Conservation (phyloP, 768 basidiomycete species). For the Termitomyces sp. region DNA sequence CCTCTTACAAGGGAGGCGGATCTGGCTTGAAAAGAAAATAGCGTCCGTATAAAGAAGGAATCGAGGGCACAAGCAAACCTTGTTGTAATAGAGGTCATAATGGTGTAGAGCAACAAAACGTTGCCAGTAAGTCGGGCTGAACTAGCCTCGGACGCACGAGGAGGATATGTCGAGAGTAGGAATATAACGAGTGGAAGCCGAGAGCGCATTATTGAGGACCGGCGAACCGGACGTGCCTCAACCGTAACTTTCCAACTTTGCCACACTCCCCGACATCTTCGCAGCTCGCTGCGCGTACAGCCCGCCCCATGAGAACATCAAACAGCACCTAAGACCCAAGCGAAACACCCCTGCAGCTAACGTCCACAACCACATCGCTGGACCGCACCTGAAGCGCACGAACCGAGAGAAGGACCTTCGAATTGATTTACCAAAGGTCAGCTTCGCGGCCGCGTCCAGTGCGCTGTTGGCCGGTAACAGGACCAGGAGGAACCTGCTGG, state of each 20-base stretch:
- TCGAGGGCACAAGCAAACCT: conserved; percentile 26
- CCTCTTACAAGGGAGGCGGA: conserved; percentile 13
- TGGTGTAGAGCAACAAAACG: conserved; percentile 24
- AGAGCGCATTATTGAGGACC: conserved; percentile 24
- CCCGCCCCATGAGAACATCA: conserved; percentile 30
- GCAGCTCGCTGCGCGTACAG: conserved; percentile 18
- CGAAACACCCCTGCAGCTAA: conserved; percentile 38
- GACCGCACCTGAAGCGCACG: conserved; percentile 43
- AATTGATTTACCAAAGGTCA: conserved; percentile 51
- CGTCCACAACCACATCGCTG: conserved; percentile 46
- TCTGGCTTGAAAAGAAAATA: conserved; percentile 58
- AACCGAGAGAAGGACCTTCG: conserved; percentile 27
- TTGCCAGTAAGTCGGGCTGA: conserved; percentile 11
- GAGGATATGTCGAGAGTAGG: conserved; percentile 12
- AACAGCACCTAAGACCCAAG: conserved; percentile 28
- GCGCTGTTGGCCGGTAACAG: conserved; percentile 42
- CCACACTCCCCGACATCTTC: conserved; percentile 24
- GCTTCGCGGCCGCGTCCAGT: conserved; percentile 43
- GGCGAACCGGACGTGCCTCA: conserved; percentile 42
- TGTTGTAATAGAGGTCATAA: conserved; percentile 22
- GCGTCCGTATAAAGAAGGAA: conserved; percentile 67
- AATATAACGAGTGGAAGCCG: conserved; percentile 27
- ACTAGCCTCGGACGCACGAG: not conserved
- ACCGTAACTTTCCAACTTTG: conserved; percentile 27
- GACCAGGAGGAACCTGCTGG: conserved; percentile 56